Base-by-base conservation (phyloP, 2,329 filamentous ascomycete species). In the Sporothrix luriei region DNA sequence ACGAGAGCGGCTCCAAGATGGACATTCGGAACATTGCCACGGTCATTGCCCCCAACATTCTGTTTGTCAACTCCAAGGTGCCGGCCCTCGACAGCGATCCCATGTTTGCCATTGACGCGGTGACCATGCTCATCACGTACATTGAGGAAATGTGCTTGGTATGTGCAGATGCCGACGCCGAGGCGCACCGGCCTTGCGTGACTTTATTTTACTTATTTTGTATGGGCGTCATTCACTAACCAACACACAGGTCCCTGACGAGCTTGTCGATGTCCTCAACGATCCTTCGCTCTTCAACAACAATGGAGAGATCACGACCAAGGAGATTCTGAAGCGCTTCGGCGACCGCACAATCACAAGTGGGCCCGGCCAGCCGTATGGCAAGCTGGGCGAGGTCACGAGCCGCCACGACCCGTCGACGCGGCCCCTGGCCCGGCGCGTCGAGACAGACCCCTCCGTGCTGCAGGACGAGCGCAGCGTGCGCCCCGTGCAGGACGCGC, bases 141-240 rank as follows among this genome's bases (percentile, higher is more conserved):
- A 97, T 97, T 74, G 95, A 98, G 79, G 90, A 92, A 78, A 97
- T 99, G 90, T 98, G 94, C 78, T 90, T 97, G 88, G 95, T 97
- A 86, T 81, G 91, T 83, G 11, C n/a, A 19, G n/a, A 71, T 33
- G 21, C 55, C n/a, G 29, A 71, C 38, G 21, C 55, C n/a, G 29
- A 33, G 33, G 33, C 33, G 33, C 33, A 33, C 33, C 33, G 2
- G 6, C 33, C 33, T 1, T 33, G 6, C 4, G 4, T 33, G n/a
- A 13, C 43, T 5, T 59, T 21, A 13, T 46, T 5, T 59, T 19
- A 54, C 46, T n/a, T n/a, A n/a, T n/a, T n/a, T n/a, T 3, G 4
- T 52, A n/a, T 48, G 10, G 29, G 7, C 59, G 29, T 61, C 33
- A 33, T 33, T 66, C 77, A 68, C 71, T 24, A 71, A 33, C 70